Evolutionary conservation across 305 asterid genomes (phyloP).

Genomic region (Fraxinus velutina): DNA sequence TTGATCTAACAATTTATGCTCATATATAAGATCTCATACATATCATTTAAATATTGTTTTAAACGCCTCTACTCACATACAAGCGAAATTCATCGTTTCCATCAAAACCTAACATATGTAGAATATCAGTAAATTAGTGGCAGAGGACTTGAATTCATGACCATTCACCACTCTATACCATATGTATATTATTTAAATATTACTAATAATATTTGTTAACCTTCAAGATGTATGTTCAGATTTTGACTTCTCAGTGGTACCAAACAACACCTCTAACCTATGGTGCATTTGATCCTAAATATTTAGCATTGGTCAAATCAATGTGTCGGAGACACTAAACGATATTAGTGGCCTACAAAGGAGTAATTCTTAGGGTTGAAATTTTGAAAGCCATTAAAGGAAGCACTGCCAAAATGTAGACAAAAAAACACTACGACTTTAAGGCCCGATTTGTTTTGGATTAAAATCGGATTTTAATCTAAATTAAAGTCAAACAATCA

Average conservation of each 20-base stretch:
- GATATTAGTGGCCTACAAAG: constrained; percentile 40
- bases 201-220: background rate
- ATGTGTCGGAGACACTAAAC: constrained; percentile 27
- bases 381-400: constrained; percentile 29
- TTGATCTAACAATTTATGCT: background rate
- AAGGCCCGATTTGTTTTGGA: too few species aligned
- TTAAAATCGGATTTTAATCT: too few species aligned
- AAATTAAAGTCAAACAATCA: too few species aligned
- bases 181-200: background rate
- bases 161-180: background rate
- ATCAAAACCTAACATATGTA: background rate
- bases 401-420: constrained; percentile 43
- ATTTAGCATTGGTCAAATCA: constrained; percentile 32
- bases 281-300: constrained; percentile 25
- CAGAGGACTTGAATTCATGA: too few species aligned
- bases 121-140: background rate
- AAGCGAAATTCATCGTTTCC: background rate
- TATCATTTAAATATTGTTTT: background rate
- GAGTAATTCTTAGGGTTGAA: constrained; percentile 21
- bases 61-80: background rate
- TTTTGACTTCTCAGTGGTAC: constrained; percentile 36
- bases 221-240: background rate
- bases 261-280: constrained; percentile 15
- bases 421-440: background rate
- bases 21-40: background rate